Evolutionary conservation across 371 early-diverging fungal genomes (phyloP), one percentile per base, ranked within the genome.

Genomic region (Mucor sp.): DNA sequence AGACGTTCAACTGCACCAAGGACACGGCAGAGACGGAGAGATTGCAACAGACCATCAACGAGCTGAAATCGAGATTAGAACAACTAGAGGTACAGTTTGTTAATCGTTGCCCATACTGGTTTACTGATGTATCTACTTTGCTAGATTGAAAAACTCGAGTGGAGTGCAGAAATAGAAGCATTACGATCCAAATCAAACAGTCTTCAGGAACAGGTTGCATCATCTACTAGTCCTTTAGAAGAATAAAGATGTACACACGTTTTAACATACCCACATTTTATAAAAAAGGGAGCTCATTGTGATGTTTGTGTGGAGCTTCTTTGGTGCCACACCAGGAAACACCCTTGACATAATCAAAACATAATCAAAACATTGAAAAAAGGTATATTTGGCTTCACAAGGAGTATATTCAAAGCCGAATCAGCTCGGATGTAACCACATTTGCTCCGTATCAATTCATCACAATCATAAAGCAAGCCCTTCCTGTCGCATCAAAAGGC

Each of bases 131-230:
- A 17, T 19, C 4, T 7, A 23, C 25, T 8, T 23, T 41, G n/a
- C 30, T 58, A 78, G 68, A 72, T 75, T 65, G 79, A 78, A 19
- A 75, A 71, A 35, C 25, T 78, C 15, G 70, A 75, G 56, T 75
- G 64, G 69, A 59, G 41, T 30, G 73, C 76, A 1, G 47, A 75
- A 43, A 41, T 66, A n/a, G 76, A 75, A 32, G 30, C 58, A 39
- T 33, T 58, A 32, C 62, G 48, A 23, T 62, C 15, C 27, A 32
- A 33, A 32, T 35, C 58, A 21, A 21, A 58, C 6, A 35, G n/a
- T 12, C 12, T 50, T 2, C 58, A 37, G 23, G 17, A 9, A 1
- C 56, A 56, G 32, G 15, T 56, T 30, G 15, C 56, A 30, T 56
- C 30, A 56, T 56, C 56, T 17, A 50, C 23, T n/a, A n/a, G n/a